Conservation (phyloP, 768 basidiomycete genomes). For the Kwoniella bestiolae region DNA sequence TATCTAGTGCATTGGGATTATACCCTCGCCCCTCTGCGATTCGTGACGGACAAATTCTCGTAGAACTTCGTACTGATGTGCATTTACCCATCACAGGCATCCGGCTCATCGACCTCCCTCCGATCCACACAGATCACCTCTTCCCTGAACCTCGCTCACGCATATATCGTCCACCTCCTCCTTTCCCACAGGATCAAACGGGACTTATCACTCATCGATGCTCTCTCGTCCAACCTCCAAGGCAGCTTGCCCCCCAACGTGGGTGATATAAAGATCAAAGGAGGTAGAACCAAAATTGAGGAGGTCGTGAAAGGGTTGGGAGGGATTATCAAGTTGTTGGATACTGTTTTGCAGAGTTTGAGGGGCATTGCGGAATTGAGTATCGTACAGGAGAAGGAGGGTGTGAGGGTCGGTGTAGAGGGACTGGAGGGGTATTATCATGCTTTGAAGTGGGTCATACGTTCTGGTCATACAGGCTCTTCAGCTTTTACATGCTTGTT, state of each 20-base stretch:
- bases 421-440: slow-evolving; percentile 74
- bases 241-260: slow-evolving; percentile 32
- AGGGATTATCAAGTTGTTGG: slow-evolving; percentile 80
- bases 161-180: slow-evolving; percentile 84
- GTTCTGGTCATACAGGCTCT: too few species aligned
- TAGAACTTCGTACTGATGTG: background rate
- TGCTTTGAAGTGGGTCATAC: slow-evolving; percentile 69
- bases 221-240: slow-evolving; percentile 58
- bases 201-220: slow-evolving; percentile 77
- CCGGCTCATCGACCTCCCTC: slow-evolving; percentile 39
- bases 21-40: slow-evolving; percentile 57
- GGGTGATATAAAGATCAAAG: slow-evolving; percentile 32
- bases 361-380: slow-evolving; percentile 80
- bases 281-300: slow-evolving; percentile 45
- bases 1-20: too few species aligned
- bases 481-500: too few species aligned
- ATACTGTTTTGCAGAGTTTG: slow-evolving; percentile 81
- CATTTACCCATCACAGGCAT: slow-evolving; percentile 23
- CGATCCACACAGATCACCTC: slow-evolving; percentile 43
- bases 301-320: slow-evolving; percentile 69
- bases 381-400: slow-evolving; percentile 84
- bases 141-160: slow-evolving; percentile 69
- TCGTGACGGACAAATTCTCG: too few species aligned
- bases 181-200: slow-evolving; percentile 85
- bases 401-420: slow-evolving; percentile 77